phyloP scores from a whole-genome alignment of 2,329 filamentous ascomycete species.

The Aspergillus ruber region DNA sequence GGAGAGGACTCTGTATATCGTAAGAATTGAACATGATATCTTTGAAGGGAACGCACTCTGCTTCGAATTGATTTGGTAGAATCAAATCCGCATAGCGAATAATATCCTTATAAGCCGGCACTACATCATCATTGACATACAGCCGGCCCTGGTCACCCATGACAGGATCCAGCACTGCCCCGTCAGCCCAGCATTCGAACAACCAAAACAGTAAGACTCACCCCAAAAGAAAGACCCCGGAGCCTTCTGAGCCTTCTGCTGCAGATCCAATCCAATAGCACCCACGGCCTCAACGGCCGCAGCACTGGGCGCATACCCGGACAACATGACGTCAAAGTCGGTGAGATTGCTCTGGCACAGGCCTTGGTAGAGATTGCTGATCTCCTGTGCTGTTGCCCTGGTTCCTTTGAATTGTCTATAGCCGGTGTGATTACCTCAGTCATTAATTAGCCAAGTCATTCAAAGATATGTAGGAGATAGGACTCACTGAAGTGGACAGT shows the following conservation, averaged over 20 bases:
- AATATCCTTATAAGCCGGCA: constrained; percentile 80
- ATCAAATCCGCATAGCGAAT: constrained; percentile 82
- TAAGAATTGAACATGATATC: neutral
- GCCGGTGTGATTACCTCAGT: constrained; percentile 83
- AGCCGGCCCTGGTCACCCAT: constrained; percentile 94
- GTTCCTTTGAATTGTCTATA: constrained; percentile 86
- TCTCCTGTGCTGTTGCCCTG: constrained; percentile 72
- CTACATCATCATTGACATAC: constrained; percentile 86
- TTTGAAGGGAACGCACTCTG: constrained; percentile 59
- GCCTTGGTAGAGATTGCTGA: constrained; percentile 76
- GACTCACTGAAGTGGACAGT: constrained; percentile 92
- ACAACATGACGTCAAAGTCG: constrained; percentile 88
- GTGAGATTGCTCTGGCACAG: constrained; percentile 77
- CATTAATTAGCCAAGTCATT: neutral
- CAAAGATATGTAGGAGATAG: neutral
- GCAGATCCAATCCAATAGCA: constrained; percentile 73
- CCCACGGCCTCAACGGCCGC: constrained; percentile 79
- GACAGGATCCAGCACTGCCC: constrained; percentile 78
- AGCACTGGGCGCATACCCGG: constrained; percentile 87
- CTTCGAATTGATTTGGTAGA: constrained; percentile 93
- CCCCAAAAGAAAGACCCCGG: constrained; percentile 86
- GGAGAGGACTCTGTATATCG: constrained; percentile 61
- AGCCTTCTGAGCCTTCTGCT: constrained; percentile 53
- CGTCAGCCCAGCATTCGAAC: neutral
- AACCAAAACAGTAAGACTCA: constrained; percentile 23